Evolutionary conservation across 2,329 filamentous ascomycete genomes (phyloP), one percentile per base, ranked within the genome.

Genomic region (Exophiala sideris): DNA sequence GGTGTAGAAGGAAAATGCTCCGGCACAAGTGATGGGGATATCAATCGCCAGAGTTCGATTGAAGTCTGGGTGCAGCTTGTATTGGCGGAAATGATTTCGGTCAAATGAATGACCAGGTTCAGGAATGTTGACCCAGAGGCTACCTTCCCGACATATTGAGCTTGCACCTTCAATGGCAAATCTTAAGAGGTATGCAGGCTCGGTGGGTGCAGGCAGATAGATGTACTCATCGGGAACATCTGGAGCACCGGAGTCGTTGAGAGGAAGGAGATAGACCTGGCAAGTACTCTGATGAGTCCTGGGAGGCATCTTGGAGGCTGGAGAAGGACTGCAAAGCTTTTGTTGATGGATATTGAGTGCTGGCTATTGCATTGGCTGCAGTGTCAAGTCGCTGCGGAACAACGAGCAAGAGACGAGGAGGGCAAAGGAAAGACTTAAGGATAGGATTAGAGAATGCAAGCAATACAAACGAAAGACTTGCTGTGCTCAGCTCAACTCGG

Each of bases 61-160:
- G 82, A 99, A 99, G 75, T 95, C 88, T 52, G 94, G 91, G 32
- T 85, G 81, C 61, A 99, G 82, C 70, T 94, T 95, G 68, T 38
- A 65, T 74, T 96, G 87, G 65, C 85, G 84, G 71, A 95, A 99
- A 33, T 81, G 80, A 66, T 87, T 80, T 64, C 94, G 86, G 61
- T 84, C 81, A 68, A 97, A 99, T 40, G 84, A 75, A 46, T 83
- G 76, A 55, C 86, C 91, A 65, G 85, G 79, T 57, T 86, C 82
- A 6, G 94, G 94, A 57, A 97, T 88, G 71, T 99, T 99, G 67
- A 96, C 87, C 92, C 94, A 99, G 59, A 99, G 79, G 68, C 89
- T 96, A 56, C 95, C 94, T 73, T 96, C 80, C 63, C 91, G 84
- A 72, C 91, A 96, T 77, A 99, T 94, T 58, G 92, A 96, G 69